Evolutionary conservation across 495 filamentous ascomycete genomes (phyloP), one percentile per base, ranked within the genome.

Genomic region (Articulospora tetracladia): DNA sequence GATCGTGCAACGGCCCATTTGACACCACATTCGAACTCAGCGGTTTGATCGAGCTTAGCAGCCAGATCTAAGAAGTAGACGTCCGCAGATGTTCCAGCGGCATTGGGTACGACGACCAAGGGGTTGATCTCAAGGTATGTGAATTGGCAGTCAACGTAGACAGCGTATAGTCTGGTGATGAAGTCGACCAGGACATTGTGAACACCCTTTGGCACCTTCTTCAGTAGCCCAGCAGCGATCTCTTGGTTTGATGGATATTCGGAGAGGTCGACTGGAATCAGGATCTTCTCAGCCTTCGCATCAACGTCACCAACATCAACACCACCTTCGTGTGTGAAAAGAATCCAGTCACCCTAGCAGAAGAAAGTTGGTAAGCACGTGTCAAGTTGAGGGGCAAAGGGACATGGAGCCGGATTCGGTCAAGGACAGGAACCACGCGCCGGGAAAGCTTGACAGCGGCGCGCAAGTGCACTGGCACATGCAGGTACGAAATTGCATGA

Each of bases 41-140:
- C 94, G 55, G 94, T 99, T 79, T 99, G 94, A 76, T 99, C 94
- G 56, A 99, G 80, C 85, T 99, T 99, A 69, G 94, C 94, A 61
- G 94, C 94, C 70, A 99, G 82, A 79, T 99, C 94, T 59, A 99
- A 86, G 87, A 98, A 99, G 84, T 96, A 84, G 30, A 99, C 94
- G 27, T 95, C 86, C 46, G 94, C 95, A 55, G 92, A 96, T 70
- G 94, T 98, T 61, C 78, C 86, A 66, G 91, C 85, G 59, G 84
- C 86, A 78, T 98, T 99, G 71, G 94, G 94, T 68, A 99, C 93
- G 69, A 97, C 94, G 57, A 99, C 94, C 60, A 99, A 78, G 55
- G 94, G 94, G 83, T 99, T 99, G 83, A 99, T 99, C 78, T 99
- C 94, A 61, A 99, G 92, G 80, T 98, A 98, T 70, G 94, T 98